Evolutionary conservation across 306 rosid species (phyloP).

Genomic region (Lathyrus sativus): DNA sequence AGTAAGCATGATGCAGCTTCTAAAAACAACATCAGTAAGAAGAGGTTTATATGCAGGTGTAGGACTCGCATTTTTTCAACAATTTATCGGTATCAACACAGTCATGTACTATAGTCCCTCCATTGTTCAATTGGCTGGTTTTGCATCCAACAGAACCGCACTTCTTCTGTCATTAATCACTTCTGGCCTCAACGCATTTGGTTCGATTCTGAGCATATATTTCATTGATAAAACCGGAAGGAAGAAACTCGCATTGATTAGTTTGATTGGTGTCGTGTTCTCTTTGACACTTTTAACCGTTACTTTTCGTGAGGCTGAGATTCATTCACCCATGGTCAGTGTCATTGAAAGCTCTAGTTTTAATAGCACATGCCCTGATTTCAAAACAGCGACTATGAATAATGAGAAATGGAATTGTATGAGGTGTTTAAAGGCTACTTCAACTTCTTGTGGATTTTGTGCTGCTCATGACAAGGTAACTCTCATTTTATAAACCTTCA

Average conservation of each 20-base stretch:
- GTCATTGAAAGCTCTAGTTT: constrained; percentile 31
- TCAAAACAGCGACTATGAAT: constrained; percentile 23
- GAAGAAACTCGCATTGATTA: constrained; percentile 49
- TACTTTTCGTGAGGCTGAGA: constrained; percentile 43
- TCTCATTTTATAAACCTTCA: not conserved
- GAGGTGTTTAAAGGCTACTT: constrained; percentile 53
- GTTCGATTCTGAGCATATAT: constrained; percentile 60
- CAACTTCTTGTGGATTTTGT: constrained; percentile 59
- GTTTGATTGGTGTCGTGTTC: constrained; percentile 50
- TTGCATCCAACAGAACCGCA: constrained; percentile 58
- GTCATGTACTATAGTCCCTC: constrained; percentile 73
- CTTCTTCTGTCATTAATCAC: constrained; percentile 59
- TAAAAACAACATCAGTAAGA: constrained; percentile 40
- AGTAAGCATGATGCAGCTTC: no score
- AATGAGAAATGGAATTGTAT: constrained; percentile 51
- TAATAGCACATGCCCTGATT: constrained; percentile 53
- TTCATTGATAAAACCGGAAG: constrained; percentile 63
- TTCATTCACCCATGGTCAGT: constrained; percentile 54
- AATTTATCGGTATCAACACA: constrained; percentile 68
- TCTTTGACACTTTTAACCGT: constrained; percentile 47
- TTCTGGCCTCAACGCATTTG: constrained; percentile 55
- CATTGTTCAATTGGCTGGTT: constrained; percentile 59
- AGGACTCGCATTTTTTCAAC: constrained; percentile 66
- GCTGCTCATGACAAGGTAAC: constrained; percentile 54
- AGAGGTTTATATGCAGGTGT: constrained; percentile 57